phyloP scores from a whole-genome alignment of 2,329 filamentous ascomycete genomes.

The Exophiala calicioides region DNA sequence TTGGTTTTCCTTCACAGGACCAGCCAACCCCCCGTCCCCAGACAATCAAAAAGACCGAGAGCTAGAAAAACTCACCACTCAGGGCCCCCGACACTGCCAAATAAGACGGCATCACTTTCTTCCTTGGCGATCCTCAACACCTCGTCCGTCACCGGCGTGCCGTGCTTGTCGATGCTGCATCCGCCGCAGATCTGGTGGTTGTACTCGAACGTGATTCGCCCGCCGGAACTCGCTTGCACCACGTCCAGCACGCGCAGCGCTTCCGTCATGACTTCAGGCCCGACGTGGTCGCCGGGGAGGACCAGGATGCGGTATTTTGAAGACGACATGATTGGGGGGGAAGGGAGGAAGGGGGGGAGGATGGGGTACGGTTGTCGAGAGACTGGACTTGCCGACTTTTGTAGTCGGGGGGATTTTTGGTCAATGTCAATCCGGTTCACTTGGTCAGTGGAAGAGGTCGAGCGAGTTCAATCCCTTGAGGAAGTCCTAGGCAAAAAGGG shows the following conservation, averaged over 20 bases:
- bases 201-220: conserved; percentile 62
- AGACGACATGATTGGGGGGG: neutral
- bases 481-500: no score
- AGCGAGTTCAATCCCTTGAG: no score
- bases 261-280: conserved; percentile 65
- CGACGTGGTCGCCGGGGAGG: conserved; percentile 70
- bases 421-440: no score
- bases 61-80: conserved; percentile 64
- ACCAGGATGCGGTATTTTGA: conserved; percentile 52
- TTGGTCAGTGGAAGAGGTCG: no score
- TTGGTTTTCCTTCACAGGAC: no score
- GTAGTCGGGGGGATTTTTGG: no score
- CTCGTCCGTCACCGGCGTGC: conserved; percentile 64
- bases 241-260: conserved; percentile 62
- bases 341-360: no score
- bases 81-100: conserved; percentile 67
- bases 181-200: conserved; percentile 67
- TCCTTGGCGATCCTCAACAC: conserved; percentile 58
- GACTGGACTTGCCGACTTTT: no score
- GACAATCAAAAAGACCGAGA: conserved; percentile 43
- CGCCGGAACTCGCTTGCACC: conserved; percentile 45
- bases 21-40: conserved; percentile 46
- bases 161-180: conserved; percentile 65
- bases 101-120: conserved; percentile 66
- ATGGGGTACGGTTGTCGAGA: no score